A percentile compares a stretch with the other conserved stretches of the same genome.
Evolutionary conservation across 345 rosid species (phyloP).

Genomic region (Citropsis articulata): DNA sequence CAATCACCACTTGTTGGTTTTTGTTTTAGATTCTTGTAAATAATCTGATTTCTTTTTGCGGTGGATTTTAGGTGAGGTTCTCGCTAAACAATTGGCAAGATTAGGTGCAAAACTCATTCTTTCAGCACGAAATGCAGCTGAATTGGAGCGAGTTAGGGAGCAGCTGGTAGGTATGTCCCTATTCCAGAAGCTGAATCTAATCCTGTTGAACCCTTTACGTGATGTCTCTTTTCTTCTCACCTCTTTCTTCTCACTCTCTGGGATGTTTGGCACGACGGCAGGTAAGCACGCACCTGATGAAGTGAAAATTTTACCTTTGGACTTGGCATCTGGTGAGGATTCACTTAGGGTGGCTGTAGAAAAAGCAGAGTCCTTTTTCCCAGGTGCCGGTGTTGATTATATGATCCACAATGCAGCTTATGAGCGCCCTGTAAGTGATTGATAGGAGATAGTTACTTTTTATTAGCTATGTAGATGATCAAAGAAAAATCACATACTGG

Average conservation of each 20-base stretch:
- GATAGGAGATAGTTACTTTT: background rate
- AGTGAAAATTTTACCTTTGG: constrained; percentile 77
- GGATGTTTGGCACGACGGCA: constrained; percentile 22
- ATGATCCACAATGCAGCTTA: constrained; percentile 93
- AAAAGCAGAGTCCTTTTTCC: constrained; percentile 64
- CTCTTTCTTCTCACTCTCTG: background rate
- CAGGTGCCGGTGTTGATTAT: constrained; percentile 70
- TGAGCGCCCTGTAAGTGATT: constrained; percentile 82
- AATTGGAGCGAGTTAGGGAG: constrained; percentile 65
- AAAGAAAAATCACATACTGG: background rate
- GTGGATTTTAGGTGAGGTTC: constrained; percentile 61
- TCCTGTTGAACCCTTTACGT: background rate
- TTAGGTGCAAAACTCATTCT: constrained; percentile 92
- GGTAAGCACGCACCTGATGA: constrained; percentile 76
- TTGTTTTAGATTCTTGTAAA: background rate
- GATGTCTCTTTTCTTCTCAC: background rate
- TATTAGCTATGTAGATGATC: background rate
- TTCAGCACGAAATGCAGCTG: constrained; percentile 76
- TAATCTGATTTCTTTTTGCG: constrained; percentile 3
- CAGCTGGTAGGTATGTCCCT: constrained; percentile 62
- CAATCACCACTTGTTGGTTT: background rate
- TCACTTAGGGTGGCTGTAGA: constrained; percentile 66
- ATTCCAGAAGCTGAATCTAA: background rate
- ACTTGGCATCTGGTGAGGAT: constrained; percentile 78
- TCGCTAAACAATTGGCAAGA: constrained; percentile 78